A percentile compares a stretch with the other conserved stretches of the same genome.
phyloP scores from a whole-genome alignment of 176 grass and related monocot genomes.

The Secale cereale region DNA sequence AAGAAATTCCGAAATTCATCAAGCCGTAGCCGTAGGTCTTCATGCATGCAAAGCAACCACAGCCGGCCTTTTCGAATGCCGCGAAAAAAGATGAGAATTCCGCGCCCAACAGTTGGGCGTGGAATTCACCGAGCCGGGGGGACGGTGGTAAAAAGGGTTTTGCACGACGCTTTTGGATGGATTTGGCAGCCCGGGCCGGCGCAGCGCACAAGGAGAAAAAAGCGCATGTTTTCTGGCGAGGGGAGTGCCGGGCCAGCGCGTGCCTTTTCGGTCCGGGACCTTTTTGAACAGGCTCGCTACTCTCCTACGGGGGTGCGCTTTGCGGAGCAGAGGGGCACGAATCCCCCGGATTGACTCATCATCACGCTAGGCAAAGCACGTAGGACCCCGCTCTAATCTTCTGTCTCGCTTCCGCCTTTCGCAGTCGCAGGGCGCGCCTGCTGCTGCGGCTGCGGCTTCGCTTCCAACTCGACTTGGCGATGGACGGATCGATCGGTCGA shows the following conservation, averaged over 20 bases:
- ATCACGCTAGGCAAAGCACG: background rate
- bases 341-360: conserved; percentile 34
- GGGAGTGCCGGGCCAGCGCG: background rate
- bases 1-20: background rate
- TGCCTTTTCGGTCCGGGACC: background rate
- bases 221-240: too few species aligned
- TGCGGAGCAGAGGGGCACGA: conserved; percentile 4
- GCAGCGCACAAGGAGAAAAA: too few species aligned
- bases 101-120: background rate
- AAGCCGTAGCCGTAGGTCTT: background rate
- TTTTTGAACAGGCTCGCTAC: background rate
- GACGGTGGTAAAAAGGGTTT: background rate
- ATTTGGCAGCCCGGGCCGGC: background rate
- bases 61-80: background rate
- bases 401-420: background rate
- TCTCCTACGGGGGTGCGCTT: background rate
- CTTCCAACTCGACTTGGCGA: conserved; percentile 9
- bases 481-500: background rate
- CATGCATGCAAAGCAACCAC: too few species aligned
- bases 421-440: background rate
- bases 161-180: background rate
- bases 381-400: background rate
- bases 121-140: background rate
- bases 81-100: background rate
- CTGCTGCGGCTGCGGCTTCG: background rate